Conservation (phyloP, 805 yeast species). For the Starmerella bombi region DNA sequence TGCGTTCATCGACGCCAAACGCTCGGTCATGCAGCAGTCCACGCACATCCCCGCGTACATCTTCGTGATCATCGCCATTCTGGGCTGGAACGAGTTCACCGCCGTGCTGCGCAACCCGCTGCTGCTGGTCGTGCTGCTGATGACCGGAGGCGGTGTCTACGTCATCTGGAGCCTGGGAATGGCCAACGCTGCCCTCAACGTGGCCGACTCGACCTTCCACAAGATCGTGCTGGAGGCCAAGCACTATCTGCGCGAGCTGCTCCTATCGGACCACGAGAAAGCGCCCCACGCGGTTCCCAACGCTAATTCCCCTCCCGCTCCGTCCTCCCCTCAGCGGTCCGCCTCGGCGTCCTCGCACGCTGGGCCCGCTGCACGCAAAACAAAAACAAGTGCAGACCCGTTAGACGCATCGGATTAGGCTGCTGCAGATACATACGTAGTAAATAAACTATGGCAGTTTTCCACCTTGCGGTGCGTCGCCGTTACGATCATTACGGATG, state of each 20-base stretch:
- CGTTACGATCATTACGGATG: no score
- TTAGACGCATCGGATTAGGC: no score
- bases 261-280: slow-evolving; percentile 10
- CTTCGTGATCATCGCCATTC: slow-evolving; percentile 52
- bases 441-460: no score
- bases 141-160: slow-evolving; percentile 48
- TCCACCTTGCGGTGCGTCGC: no score
- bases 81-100: slow-evolving; percentile 96
- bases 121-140: slow-evolving; percentile 44
- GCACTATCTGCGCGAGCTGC: slow-evolving; percentile 8
- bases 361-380: no score
- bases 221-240: slow-evolving; percentile 47
- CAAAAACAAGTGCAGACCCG: no score
- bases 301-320: no score
- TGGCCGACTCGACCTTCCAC: slow-evolving; percentile 44
- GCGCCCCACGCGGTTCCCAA: no score
- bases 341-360: no score
- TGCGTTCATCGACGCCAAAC: slow-evolving; percentile 71
- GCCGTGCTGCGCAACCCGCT: slow-evolving; percentile 76
- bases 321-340: no score
- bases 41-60: slow-evolving; percentile 77
- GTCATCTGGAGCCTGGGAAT: slow-evolving; percentile 57
- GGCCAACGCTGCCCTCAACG: slow-evolving; percentile 59
- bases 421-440: no score
- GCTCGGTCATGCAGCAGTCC: slow-evolving; percentile 64